These are phyloP conservation scores for Thuja plicata DNA, from an alignment of 83 land plant genomes.

Conservation along the genomic window DNA sequence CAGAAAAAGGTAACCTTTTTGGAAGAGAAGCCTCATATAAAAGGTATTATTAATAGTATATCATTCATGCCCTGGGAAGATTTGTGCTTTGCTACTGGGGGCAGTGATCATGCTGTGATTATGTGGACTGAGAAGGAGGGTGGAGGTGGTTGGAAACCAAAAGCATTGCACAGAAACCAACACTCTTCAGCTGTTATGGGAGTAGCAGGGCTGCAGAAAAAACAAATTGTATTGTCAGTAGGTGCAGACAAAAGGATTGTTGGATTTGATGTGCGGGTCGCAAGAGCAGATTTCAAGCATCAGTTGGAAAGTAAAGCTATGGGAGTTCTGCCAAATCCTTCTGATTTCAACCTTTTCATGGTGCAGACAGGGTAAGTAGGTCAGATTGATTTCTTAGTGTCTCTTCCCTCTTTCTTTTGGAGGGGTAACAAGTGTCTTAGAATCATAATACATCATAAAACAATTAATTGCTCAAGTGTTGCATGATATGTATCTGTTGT, in stretches of 20 bases:
- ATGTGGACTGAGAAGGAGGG: conserved; percentile 66
- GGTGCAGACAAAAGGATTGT: conserved; percentile 85
- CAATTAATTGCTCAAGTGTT: background rate
- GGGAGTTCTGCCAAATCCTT: conserved; percentile 83
- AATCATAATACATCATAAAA: background rate
- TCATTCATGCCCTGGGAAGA: conserved; percentile 81
- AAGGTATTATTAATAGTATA: conserved; percentile 79
- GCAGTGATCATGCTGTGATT: conserved; percentile 89
- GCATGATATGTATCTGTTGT: background rate
- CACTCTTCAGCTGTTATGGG: conserved; percentile 95
- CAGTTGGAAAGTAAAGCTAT: conserved; percentile 81
- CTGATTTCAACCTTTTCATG: conserved; percentile 85
- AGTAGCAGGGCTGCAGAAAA: conserved; percentile 74
- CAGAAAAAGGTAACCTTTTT: conserved; percentile 67
- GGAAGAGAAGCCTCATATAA: conserved; percentile 69
- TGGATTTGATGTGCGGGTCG: conserved; percentile 60
- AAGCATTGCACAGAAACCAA: conserved; percentile 56
- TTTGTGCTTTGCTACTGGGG: conserved; percentile 73
- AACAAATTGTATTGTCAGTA: conserved; percentile 60
- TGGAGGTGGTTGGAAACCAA: conserved; percentile 62
- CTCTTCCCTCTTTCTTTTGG: background rate
- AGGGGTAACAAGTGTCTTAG: background rate
- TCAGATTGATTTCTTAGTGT: background rate
- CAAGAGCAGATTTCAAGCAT: conserved; percentile 63
- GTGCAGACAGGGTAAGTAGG: conserved; percentile 87